Conservation (phyloP, 495 filamentous ascomycete genomes). For the Penicillium argentinense region DNA sequence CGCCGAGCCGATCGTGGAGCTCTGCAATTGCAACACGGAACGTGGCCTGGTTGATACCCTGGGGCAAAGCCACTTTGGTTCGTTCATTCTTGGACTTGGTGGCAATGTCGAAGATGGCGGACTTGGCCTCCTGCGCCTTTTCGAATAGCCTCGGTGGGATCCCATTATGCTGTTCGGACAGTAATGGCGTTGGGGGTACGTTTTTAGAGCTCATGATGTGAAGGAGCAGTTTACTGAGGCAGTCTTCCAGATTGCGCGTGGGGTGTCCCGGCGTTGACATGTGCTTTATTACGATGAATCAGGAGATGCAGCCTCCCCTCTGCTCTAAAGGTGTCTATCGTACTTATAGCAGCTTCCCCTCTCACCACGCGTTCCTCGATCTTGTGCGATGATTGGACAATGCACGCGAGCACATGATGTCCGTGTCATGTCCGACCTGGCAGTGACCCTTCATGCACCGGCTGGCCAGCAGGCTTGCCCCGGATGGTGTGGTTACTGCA, state of each 20-base stretch:
- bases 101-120: constrained; percentile 6
- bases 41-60: constrained; percentile 1
- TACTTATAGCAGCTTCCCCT: no score
- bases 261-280: constrained; percentile 1
- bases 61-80: constrained; percentile 8
- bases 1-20: constrained; percentile 2
- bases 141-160: constrained; percentile 9
- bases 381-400: constrained; percentile 1
- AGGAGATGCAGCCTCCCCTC: no score
- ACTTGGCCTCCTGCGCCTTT: constrained; percentile 8
- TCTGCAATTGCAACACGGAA: constrained; percentile 8
- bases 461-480: constrained; percentile 3
- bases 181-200: constrained; percentile 2
- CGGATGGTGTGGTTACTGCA: neutral
- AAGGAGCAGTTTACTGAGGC: no score
- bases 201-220: neutral
- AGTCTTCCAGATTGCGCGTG: no score
- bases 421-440: neutral
- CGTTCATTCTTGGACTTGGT: constrained; percentile 9
- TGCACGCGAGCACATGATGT: neutral
- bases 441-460: neutral
- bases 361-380: no score
- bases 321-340: no score
- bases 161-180: constrained; percentile 9
- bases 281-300: neutral